Percentiles rank a stretch among this genome's conserved stretches.
Conservation (phyloP, 805 yeast genomes). For the Wickerhamiella australiensis region DNA sequence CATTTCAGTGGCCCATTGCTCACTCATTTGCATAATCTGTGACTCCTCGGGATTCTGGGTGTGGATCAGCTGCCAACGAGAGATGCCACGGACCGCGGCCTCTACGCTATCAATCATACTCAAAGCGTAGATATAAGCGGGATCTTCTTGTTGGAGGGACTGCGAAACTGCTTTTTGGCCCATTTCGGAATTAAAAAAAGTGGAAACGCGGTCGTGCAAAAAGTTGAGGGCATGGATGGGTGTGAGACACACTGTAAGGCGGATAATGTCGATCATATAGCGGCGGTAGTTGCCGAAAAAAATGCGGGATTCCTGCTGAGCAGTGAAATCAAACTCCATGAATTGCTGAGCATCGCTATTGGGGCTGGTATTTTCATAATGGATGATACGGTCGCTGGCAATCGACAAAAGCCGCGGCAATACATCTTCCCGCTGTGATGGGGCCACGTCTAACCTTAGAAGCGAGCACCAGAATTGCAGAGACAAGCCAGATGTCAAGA, state of each 20-base stretch:
- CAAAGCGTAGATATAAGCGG: conserved; percentile 55
- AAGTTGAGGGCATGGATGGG: conserved; percentile 73
- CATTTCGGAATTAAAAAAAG: conserved; percentile 50
- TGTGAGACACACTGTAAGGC: conserved; percentile 74
- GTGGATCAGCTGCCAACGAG: conserved; percentile 67
- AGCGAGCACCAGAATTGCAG: conserved; percentile 91
- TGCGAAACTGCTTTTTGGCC: conserved; percentile 52
- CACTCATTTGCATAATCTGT: conserved; percentile 54
- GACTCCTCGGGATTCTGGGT: background rate
- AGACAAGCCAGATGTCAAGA: conserved; percentile 82
- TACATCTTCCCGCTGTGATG: conserved; percentile 35
- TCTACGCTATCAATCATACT: conserved; percentile 80
- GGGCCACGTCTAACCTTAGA: conserved; percentile 55
- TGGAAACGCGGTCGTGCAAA: conserved; percentile 62
- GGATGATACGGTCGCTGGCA: conserved; percentile 65
- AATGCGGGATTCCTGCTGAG: conserved; percentile 62
- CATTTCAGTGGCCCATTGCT: conserved; percentile 41
- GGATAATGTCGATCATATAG: conserved; percentile 78
- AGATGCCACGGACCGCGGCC: conserved; percentile 79
- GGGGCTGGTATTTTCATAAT: conserved; percentile 56
- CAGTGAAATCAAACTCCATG: conserved; percentile 79
- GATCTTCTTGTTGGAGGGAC: conserved; percentile 28
- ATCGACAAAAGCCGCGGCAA: conserved; percentile 60
- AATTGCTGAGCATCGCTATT: conserved; percentile 52
- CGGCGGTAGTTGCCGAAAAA: conserved; percentile 72